Evolutionary conservation across 345 rosid species (phyloP), one percentile per base, ranked within the genome.

Genomic region (Acer saccharum): DNA sequence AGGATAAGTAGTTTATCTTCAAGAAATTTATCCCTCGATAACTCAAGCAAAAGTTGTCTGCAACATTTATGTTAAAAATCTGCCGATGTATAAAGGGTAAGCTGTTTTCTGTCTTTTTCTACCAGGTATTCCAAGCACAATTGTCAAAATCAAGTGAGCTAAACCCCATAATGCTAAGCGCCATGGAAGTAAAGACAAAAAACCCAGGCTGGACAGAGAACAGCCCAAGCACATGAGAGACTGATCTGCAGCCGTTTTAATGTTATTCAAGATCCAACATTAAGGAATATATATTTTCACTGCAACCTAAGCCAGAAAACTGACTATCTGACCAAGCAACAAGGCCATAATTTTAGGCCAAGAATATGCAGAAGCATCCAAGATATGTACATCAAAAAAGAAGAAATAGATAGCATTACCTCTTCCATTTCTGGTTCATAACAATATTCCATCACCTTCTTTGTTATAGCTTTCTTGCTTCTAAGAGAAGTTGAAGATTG

Each of bases 341-440:
- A 72, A 9, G 50, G 14, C 50, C 50, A 46, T 43, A 43, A 43
- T 43, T 43, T 46, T 46, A 27, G 23, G 69, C 60, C 63, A 65
- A 35, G 72, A 65, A 58, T 10, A 54, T 27, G 46, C 65, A 76
- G 65, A 61, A 52, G 25, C 10, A 66, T 21, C 21, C 21, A 64
- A 50, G 58, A 58, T 21, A 54, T 2, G 54, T 11, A 54, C 10
- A n/a, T 52, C 16, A 66, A 61, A 57, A 48, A 70, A 17, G 41
- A 55, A 13, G 73, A 60, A 23, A 74, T 65, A 57, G 14, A 65
- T 65, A 76, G 74, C 79, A 61, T 76, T 89, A 95, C 98, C 99
- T 91, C 98, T 86, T 90, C 98, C 99, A 95, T 92, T 86, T 95
- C 99, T 77, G 98, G 93, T 85, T 95, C 99, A 78, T 91, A 95